A percentile compares a stretch with the other conserved stretches of the same genome.
Conservation (phyloP, 2,329 filamentous ascomycete genomes). For the Stagonosporopsis rhizophila region DNA sequence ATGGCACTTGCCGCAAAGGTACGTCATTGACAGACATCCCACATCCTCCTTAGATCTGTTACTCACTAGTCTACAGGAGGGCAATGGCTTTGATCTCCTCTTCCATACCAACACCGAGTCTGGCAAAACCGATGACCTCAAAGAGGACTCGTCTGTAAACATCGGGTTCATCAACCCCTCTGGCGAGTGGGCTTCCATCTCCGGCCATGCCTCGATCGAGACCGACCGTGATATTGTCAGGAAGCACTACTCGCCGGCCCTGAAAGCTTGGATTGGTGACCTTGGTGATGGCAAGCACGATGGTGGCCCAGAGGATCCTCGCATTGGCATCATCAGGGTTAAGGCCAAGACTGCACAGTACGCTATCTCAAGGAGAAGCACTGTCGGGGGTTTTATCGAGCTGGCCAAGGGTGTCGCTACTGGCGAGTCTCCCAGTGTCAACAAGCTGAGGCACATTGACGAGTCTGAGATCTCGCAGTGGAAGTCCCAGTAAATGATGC, state of each 20-base stretch:
- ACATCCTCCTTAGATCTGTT: background rate
- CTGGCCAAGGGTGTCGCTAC: conserved; percentile 77
- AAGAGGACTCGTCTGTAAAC: conserved; percentile 76
- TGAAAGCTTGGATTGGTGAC: conserved; percentile 89
- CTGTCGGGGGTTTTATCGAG: conserved; percentile 71
- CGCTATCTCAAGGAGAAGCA: conserved; percentile 66
- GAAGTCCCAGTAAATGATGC: conserved; percentile 38
- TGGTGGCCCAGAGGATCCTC: conserved; percentile 79
- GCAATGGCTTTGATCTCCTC: conserved; percentile 78
- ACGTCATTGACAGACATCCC: conserved; percentile 34
- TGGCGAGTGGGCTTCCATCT: conserved; percentile 86
- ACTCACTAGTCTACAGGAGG: conserved; percentile 63
- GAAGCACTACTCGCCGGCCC: conserved; percentile 71
- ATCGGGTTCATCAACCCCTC: conserved; percentile 77
- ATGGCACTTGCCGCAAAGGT: conserved; percentile 86
- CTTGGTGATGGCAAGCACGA: conserved; percentile 80
- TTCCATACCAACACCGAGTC: conserved; percentile 94
- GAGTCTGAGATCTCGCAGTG: conserved; percentile 54
- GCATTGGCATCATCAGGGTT: conserved; percentile 82
- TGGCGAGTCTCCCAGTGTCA: conserved; percentile 74
- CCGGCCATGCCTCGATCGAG: conserved; percentile 73
- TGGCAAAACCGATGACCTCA: conserved; percentile 83
- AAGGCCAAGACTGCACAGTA: conserved; percentile 77
- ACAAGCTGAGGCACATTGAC: conserved; percentile 76
- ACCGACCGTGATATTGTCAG: conserved; percentile 72